Evolutionary conservation across 2,329 filamentous ascomycete species (phyloP).

Genomic region (Cryphonectria radicalis): DNA sequence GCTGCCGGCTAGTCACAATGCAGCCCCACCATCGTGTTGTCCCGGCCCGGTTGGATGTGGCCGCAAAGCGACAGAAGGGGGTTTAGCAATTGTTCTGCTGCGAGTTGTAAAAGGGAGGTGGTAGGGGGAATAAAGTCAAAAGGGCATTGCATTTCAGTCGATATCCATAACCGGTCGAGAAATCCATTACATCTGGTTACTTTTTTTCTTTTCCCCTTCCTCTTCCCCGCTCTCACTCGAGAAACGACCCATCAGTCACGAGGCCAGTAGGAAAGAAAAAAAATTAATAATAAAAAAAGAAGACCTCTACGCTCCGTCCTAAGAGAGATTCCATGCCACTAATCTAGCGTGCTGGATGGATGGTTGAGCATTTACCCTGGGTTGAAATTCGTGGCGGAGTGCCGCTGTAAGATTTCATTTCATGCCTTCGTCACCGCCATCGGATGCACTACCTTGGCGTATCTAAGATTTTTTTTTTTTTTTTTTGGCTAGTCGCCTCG

Average conservation of each 20-base stretch:
- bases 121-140: not conserved
- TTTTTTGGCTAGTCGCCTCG: constrained; percentile 7
- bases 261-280: not conserved
- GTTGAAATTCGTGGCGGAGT: not conserved
- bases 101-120: not conserved
- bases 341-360: constrained; percentile 13
- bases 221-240: not conserved
- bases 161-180: not conserved
- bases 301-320: not conserved
- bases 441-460: constrained; percentile 14
- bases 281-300: not conserved
- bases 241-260: not conserved
- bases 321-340: not conserved
- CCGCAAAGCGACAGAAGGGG: not conserved
- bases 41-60: not conserved
- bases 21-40: not conserved
- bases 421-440: constrained; percentile 21
- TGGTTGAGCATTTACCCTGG: constrained; percentile 15
- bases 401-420: constrained; percentile 2
- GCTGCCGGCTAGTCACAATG: not conserved
- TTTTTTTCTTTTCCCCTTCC: not conserved
- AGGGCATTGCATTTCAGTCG: not conserved
- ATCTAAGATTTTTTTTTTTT: not conserved
- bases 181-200: not conserved
- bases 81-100: not conserved